Evolutionary conservation across 495 filamentous ascomycete species (phyloP).

Genomic region (Hapsidospora chrysogenum): DNA sequence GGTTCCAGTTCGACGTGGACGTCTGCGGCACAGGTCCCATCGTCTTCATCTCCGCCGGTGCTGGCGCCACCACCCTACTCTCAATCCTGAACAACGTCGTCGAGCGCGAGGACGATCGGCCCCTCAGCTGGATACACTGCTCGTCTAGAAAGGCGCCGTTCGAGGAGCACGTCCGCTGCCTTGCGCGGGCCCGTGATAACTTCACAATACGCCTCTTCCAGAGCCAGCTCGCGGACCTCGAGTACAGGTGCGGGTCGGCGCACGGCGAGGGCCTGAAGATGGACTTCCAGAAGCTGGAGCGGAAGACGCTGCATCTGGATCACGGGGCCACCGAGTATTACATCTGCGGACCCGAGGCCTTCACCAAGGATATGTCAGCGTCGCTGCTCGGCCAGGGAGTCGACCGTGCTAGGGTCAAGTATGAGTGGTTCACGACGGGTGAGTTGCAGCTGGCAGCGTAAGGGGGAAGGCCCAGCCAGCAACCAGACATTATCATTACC

Average conservation of each 20-base stretch:
- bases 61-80: slow-evolving; percentile 51
- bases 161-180: slow-evolving; percentile 27
- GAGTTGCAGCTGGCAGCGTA: slow-evolving; percentile 14
- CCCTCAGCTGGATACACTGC: slow-evolving; percentile 49
- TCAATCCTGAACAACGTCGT: slow-evolving; percentile 47
- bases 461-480: no score
- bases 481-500: no score
- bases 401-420: slow-evolving; percentile 32
- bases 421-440: slow-evolving; percentile 55
- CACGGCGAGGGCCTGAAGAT: slow-evolving; percentile 38
- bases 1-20: slow-evolving; percentile 44
- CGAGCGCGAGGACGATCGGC: slow-evolving; percentile 23
- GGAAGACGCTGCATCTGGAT: slow-evolving; percentile 33
- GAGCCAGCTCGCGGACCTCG: slow-evolving; percentile 20
- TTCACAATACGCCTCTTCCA: slow-evolving; percentile 24
- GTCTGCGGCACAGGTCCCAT: slow-evolving; percentile 23
- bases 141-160: slow-evolving; percentile 34
- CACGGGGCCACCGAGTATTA: slow-evolving; percentile 41
- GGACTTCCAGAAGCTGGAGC: slow-evolving; percentile 33
- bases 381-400: slow-evolving; percentile 36
- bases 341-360: slow-evolving; percentile 47
- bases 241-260: slow-evolving; percentile 31
- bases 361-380: slow-evolving; percentile 42
- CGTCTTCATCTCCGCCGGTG: slow-evolving; percentile 55
- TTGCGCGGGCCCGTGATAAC: slow-evolving; percentile 25